Evolutionary conservation across 2,329 filamentous ascomycete genomes (phyloP), one percentile per base, ranked within the genome.

Genomic region (Zasmidium citrigriseum): DNA sequence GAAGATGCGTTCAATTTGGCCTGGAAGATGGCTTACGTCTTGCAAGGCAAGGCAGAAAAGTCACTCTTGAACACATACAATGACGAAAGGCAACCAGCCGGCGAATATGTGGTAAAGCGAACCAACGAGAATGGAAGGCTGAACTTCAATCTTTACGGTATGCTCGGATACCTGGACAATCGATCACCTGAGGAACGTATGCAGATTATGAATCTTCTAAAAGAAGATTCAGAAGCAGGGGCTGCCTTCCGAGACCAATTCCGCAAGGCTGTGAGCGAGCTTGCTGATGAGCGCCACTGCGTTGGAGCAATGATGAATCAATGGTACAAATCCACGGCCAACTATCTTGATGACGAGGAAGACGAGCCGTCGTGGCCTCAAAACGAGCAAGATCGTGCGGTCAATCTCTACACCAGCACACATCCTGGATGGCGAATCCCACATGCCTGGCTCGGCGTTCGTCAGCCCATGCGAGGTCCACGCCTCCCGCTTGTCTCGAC

Each of bases 401-500:
- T 79, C 12, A 29, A 62, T n/a, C 60, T 61, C 21, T 61, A 67
- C 25, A 25, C 64, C 14, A 62, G 51, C 52, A 86, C 85, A 3
- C 84, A 80, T 63, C 86, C 86, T 0, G 86, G 86, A 7, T 75
- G 75, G 24, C 76, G 85, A 1, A 70, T 88, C 21, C 86, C 86
- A 3, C 86, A 89, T 68, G 84, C 76, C 0, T 88, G 86, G 86
- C 72, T 88, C 7, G 20, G 45, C 12, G 22, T 10, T 12, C 12
- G 25, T 14, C 44, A 46, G 82, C 84, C 68, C 77, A 75, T 12
- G 63, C 74, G 2, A 64, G 76, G 11, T 80, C 83, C 4, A 67
- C 76, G 51, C 0, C 72, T 72, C 2, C 70, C 76, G 34, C 72
- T 73, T n/a, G 70, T 83, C 21, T 86, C 83, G 0, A 87, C 84